Percentiles rank a stretch among this genome's conserved stretches.
Evolutionary conservation across 192 early-diverging fungal species (phyloP).

Genomic region (Phycomyces blakesleeanus): DNA sequence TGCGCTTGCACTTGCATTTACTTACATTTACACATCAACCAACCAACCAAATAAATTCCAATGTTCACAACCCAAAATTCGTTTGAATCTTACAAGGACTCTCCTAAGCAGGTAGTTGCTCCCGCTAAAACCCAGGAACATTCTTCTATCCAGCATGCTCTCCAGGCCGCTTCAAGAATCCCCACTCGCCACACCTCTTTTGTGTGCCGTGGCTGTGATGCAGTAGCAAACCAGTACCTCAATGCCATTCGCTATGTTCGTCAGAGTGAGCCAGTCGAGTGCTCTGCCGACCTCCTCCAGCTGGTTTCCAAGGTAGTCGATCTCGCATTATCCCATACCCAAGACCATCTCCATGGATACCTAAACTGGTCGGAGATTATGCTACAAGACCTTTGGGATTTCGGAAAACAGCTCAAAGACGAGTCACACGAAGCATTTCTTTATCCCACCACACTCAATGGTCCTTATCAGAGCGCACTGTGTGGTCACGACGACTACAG

Average conservation of each 20-base stretch:
- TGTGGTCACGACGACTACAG: slow-evolving; percentile 7
- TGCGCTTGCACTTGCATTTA: too few relatives aligned
- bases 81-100: too few relatives aligned
- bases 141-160: too few relatives aligned
- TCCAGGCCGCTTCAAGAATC: too few relatives aligned
- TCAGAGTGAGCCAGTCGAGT: background rate
- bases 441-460: background rate
- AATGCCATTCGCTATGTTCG: background rate
- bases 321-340: slow-evolving; percentile 4
- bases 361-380: background rate
- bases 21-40: too few relatives aligned
- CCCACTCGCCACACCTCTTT: too few relatives aligned
- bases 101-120: too few relatives aligned
- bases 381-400: slow-evolving; percentile 4
- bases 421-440: slow-evolving; percentile 8
- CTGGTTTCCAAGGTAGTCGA: slow-evolving; percentile 1
- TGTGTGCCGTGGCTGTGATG: slow-evolving; percentile 11
- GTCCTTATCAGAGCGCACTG: background rate
- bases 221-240: slow-evolving; percentile 3
- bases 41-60: too few relatives aligned
- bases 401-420: slow-evolving; percentile 25
- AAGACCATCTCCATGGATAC: background rate
- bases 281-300: background rate
- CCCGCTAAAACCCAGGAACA: too few relatives aligned
- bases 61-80: too few relatives aligned